phyloP scores from a whole-genome alignment of 139 green algal species.

The Asterochloris erici region DNA sequence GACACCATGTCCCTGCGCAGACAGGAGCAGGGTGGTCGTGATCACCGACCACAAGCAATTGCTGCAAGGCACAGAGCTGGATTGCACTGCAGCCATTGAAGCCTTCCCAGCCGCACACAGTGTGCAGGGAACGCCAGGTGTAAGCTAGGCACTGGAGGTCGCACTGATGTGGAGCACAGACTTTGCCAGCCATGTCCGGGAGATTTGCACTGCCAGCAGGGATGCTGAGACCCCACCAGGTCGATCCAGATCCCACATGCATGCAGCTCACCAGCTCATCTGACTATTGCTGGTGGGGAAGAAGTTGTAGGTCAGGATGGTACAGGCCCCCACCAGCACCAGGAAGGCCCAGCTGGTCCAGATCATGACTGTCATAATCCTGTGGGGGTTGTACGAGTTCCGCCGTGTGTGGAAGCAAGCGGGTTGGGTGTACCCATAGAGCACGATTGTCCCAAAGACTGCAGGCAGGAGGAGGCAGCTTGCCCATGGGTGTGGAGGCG shows the following conservation, averaged over 20 bases:
- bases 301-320: conserved; percentile 36
- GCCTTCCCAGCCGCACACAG: too few species aligned
- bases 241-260: not conserved
- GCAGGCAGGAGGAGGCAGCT: not conserved
- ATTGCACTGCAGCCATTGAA: too few species aligned
- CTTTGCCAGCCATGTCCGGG: not conserved
- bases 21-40: too few species aligned
- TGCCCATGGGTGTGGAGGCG: not conserved
- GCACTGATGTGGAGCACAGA: not conserved
- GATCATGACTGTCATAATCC: conserved; percentile 18
- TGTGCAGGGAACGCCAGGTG: too few species aligned
- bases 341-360: conserved; percentile 42
- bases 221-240: not conserved
- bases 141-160: not conserved
- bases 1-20: too few species aligned
- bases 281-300: conserved; percentile 34
- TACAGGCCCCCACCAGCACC: not conserved
- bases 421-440: not conserved
- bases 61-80: too few species aligned
- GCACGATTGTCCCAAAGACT: conserved; percentile 20
- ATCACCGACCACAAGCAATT: too few species aligned
- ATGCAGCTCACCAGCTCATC: conserved; percentile 20
- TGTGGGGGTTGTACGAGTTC: not conserved
- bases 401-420: not conserved
- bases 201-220: not conserved